Evolutionary conservation across 2,329 filamentous ascomycete species (phyloP), one percentile per base, ranked within the genome.

Genomic region (Aspergillus costaricaensis): DNA sequence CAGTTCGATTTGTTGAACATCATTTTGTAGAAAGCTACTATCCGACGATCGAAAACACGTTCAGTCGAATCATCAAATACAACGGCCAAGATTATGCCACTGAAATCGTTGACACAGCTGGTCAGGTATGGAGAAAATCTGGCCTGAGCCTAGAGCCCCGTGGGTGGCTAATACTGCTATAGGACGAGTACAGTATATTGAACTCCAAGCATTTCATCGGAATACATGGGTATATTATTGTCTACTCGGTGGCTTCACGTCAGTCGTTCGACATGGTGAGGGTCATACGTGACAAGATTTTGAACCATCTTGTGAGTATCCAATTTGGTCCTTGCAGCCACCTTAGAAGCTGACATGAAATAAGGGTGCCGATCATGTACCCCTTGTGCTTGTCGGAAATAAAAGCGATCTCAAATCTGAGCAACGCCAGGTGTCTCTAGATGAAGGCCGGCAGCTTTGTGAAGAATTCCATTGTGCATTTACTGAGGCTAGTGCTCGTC

Each of bases 21-120:
- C 93, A 96, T 80, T 99, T 99, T 75, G 94, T 99, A 73, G 95
- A 99, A 78, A 96, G 91, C 78, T 99, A 99, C 80, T 99, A 99
- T 77, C 95, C 95, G 38, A 99, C 95, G 43, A 98, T 99, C 72
- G 95, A 99, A 79, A 99, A 98, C 78, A 98, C 94, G 2, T 99
- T 99, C 77, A 96, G 90, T 82, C 96, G 96, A 77, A 89, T 92
- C 68, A 96, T 99, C 76, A 90, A 91, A 70, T 90, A 91, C 78
- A 96, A 95, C 79, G 90, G 91, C 54, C 92, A 97, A 77, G 95
- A 98, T 67, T 99, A 88, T 78, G 88, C 91, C 55, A 96, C 93
- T 12, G 95, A 99, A 81, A 98, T 99, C 72, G 95, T 99, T 76
- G 95, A 99, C 76, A 99, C 95, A 27, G 95, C 95, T 56, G 95